Base-by-base conservation (phyloP, 2,329 filamentous ascomycete genomes). In the Rachicladosporium sp. region DNA sequence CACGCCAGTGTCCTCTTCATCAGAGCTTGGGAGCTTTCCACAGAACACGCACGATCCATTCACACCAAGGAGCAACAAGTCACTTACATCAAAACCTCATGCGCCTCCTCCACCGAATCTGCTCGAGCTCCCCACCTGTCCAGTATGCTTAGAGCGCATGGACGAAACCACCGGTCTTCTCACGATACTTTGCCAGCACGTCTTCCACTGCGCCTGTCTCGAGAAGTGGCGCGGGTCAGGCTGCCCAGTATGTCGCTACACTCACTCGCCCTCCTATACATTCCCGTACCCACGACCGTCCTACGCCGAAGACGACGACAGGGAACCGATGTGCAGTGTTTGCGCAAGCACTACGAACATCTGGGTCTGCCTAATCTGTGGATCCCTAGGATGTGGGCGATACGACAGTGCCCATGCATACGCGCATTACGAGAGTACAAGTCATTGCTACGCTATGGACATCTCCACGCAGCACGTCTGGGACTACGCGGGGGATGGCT, bases 351-450 rank as follows among this genome's bases (percentile, higher is more conserved):
- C 80, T 0, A 71, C 80, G 13, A 93, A 94, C 53, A 73, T 96
- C 3, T 96, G 89, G 89, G 86, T 95, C 45, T 96, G 89, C 59
- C 71, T 96, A 3, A 87, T 95, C 44, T 96, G 89, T 55, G 89
- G 88, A 32, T 84, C 82, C 50, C 80, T 94, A 19, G 91, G 91
- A 1, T 98, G 91, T 56, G 91, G 91, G 1, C 78, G 91, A 23
- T 98, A 98, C 58, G 93, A 95, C 59, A 89, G 86, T 0, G 91
- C 87, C 0, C 88, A 96, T 54, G 88, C 89, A 29, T 94, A 93
- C 58, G 81, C 84, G 9, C 88, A 95, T 61, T 95, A 86, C 76
- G 87, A 93, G 61, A 74, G 84, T 40, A 93, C 85, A 3, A 77
- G 78, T 3, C 91, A 98, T 60, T 83, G 82, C 46, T 98, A 94